Evolutionary conservation across 2,329 filamentous ascomycete species (phyloP).

Genomic region (Ophiocordyceps robertsii): DNA sequence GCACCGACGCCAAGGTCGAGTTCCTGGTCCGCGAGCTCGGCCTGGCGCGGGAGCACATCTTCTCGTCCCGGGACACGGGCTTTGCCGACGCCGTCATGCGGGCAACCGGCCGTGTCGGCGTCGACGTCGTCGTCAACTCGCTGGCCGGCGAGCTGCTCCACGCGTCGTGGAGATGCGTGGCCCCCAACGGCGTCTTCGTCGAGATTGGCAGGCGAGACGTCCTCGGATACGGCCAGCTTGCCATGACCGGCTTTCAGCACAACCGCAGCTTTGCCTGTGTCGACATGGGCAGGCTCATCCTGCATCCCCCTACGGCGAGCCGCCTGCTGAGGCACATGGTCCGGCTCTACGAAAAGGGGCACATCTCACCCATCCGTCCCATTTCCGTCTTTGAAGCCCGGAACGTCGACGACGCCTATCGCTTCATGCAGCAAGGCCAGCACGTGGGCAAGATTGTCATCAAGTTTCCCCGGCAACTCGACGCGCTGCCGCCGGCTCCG

Average conservation of each 20-base stretch:
- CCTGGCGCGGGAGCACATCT: constrained; percentile 12
- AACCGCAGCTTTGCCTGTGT: constrained; percentile 18
- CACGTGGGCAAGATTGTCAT: constrained; percentile 12
- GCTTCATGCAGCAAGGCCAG: constrained; percentile 7
- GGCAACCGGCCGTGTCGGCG: constrained; percentile 12
- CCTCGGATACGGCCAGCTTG: constrained; percentile 20
- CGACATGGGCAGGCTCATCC: constrained; percentile 12
- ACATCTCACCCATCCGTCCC: constrained; percentile 3
- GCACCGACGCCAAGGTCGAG: constrained; percentile 13
- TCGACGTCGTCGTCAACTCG: constrained; percentile 18
- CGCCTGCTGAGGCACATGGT: neutral
- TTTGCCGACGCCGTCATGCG: constrained; percentile 12
- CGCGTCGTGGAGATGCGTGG: constrained; percentile 20
- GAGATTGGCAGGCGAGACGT: constrained; percentile 23
- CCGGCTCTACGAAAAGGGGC: neutral
- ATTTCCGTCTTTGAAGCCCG: constrained; percentile 5
- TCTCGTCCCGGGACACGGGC: constrained; percentile 11
- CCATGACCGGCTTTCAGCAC: constrained; percentile 27
- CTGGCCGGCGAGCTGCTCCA: constrained; percentile 15
- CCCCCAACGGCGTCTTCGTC: constrained; percentile 18
- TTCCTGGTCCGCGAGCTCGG: constrained; percentile 9
- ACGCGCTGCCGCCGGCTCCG: no score
- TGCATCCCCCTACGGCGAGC: no score
- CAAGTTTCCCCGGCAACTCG: constrained; percentile 1
- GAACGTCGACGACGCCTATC: constrained; percentile 6